Conservation (phyloP, 1,139 yeast genomes). For the Zygotorulaspora mrakii region DNA sequence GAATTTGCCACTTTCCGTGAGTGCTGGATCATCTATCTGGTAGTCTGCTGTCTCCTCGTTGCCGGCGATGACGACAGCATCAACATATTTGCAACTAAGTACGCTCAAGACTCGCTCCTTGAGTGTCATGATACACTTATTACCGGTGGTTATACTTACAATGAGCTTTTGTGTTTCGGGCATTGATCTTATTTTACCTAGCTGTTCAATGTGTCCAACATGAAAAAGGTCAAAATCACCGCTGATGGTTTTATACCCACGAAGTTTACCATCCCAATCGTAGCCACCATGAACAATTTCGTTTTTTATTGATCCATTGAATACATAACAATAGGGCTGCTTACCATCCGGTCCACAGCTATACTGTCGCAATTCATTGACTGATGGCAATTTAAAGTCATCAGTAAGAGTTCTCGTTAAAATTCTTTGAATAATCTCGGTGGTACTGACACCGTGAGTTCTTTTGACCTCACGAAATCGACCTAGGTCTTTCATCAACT, state of each 20-base stretch:
- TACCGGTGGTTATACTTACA: conserved; percentile 63
- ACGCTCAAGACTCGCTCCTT: conserved; percentile 85
- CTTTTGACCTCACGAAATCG: conserved; percentile 84
- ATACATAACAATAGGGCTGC: conserved; percentile 60
- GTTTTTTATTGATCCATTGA: conserved; percentile 24
- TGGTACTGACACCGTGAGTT: conserved; percentile 90
- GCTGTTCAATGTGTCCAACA: conserved; percentile 81
- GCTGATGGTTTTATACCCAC: conserved; percentile 54
- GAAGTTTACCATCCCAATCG: conserved; percentile 25
- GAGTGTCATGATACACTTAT: conserved; percentile 82
- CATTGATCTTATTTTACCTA: conserved; percentile 35
- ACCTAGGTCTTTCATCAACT: conserved; percentile 77
- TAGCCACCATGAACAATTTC: conserved; percentile 36
- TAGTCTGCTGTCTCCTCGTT: conserved; percentile 5
- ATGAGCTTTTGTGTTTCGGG: conserved; percentile 48
- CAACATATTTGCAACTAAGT: conserved; percentile 80
- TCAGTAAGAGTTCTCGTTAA: conserved; percentile 43
- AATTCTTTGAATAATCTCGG: conserved; percentile 93
- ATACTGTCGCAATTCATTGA: conserved; percentile 49
- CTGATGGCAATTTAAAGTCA: conserved; percentile 15
- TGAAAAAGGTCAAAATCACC: conserved; percentile 92
- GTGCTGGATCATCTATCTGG: conserved; percentile 16
- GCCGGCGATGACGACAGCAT: conserved; percentile 57
- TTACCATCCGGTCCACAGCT: conserved; percentile 68
- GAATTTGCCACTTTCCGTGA: conserved; percentile 27